phyloP scores from a whole-genome alignment of 805 yeast species.

The Millerago galiae region DNA sequence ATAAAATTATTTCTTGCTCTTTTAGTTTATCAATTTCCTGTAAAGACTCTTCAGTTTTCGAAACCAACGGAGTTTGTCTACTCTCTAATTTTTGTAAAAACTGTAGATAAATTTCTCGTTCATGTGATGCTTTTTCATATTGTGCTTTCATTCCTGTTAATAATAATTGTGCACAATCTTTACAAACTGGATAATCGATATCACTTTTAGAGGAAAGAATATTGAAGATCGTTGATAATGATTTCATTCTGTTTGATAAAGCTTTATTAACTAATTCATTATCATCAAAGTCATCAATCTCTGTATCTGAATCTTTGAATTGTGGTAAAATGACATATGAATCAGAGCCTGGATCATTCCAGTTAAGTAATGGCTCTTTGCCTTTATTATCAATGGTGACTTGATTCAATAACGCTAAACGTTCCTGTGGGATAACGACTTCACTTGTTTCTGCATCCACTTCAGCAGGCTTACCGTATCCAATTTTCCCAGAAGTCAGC shows the following conservation, averaged over 20 bases:
- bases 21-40: slow-evolving; percentile 19
- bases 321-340: slow-evolving; percentile 25
- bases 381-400: slow-evolving; percentile 1
- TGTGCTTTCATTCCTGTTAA: slow-evolving; percentile 58
- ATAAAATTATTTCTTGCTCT: slow-evolving; percentile 38
- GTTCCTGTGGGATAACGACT: slow-evolving; percentile 12
- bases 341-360: slow-evolving; percentile 14
- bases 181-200: slow-evolving; percentile 81
- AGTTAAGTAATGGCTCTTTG: slow-evolving; percentile 7
- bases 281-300: slow-evolving; percentile 17
- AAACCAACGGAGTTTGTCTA: slow-evolving; percentile 38
- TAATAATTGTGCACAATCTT: slow-evolving; percentile 70
- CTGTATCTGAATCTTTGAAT: slow-evolving; percentile 12
- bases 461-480: slow-evolving; percentile 10
- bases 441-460: slow-evolving; percentile 15
- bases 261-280: slow-evolving; percentile 28
- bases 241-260: slow-evolving; percentile 43
- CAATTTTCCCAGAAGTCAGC: slow-evolving; percentile 33
- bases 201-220: slow-evolving; percentile 66
- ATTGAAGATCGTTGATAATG: slow-evolving; percentile 62
- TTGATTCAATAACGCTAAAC: slow-evolving; percentile 12
- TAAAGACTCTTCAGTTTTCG: slow-evolving; percentile 19
- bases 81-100: slow-evolving; percentile 65
- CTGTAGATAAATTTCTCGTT: slow-evolving; percentile 69
- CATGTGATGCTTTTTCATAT: slow-evolving; percentile 67